phyloP scores from a whole-genome alignment of 1,284 basidiomycete genomes.

The Apiotrichum laibachii region DNA sequence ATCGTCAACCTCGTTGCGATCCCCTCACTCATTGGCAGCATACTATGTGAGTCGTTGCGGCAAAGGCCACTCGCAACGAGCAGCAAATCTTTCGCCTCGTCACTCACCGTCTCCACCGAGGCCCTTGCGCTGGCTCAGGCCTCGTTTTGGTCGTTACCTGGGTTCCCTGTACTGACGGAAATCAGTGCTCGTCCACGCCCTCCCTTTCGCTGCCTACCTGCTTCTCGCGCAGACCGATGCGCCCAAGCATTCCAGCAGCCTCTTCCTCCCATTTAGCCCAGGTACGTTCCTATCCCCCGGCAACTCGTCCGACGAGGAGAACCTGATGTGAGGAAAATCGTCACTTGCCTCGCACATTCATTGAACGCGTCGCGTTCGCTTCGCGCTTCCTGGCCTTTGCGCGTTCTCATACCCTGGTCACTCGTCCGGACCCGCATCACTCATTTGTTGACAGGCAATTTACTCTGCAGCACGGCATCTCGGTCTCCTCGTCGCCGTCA shows the following conservation, averaged over 20 bases:
- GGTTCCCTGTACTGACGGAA: background rate
- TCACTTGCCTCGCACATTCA: no score
- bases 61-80: no score
- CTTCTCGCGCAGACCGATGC: constrained; percentile 30
- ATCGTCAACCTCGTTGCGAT: constrained; percentile 23
- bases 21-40: constrained; percentile 18
- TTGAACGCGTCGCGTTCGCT: background rate
- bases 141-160: no score
- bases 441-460: background rate
- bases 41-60: constrained; percentile 11
- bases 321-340: no score
- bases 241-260: constrained; percentile 20
- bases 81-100: background rate
- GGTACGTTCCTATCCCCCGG: constrained; percentile 15
- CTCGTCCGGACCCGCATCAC: no score
- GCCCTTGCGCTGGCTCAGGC: no score
- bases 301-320: background rate
- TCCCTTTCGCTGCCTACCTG: constrained; percentile 30
- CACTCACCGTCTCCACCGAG: no score
- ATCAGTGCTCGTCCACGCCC: constrained; percentile 27
- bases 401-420: no score
- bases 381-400: no score
- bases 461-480: constrained; percentile 17
- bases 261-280: constrained; percentile 31
- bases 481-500: constrained; percentile 20